phyloP scores from a whole-genome alignment of 108 stramenopile genomes.

The Pseudonitzschia multistriata region DNA sequence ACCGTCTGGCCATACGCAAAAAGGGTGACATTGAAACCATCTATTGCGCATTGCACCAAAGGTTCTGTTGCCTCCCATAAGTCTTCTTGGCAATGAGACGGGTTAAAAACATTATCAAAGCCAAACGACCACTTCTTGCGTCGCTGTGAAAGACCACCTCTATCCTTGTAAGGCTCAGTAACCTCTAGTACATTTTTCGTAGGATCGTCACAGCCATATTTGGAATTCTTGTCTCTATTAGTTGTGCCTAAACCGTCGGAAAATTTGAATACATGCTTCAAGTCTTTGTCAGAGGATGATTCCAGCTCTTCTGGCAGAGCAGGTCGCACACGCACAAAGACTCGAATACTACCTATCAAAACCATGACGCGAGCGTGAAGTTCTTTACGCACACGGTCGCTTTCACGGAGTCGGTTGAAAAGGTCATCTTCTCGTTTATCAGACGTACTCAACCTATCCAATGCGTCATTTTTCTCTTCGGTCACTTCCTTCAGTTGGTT shows the following conservation, averaged over 20 bases:
- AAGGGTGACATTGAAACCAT: slow-evolving; percentile 90
- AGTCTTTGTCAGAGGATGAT: neutral
- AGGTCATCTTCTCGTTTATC: slow-evolving; percentile 67
- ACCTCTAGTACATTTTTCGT: slow-evolving; percentile 75
- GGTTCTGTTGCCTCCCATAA: slow-evolving; percentile 85
- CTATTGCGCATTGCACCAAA: slow-evolving; percentile 79
- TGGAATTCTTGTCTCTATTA: slow-evolving; percentile 21
- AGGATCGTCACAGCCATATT: slow-evolving; percentile 53
- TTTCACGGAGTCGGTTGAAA: slow-evolving; percentile 46
- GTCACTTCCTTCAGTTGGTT: slow-evolving; percentile 17
- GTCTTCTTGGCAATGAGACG: slow-evolving; percentile 58
- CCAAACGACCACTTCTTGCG: slow-evolving; percentile 68
- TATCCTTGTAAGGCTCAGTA: slow-evolving; percentile 72
- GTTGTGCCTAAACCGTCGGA: slow-evolving; percentile 2
- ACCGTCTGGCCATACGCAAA: slow-evolving; percentile 89
- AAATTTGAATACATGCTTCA: slow-evolving; percentile 9
- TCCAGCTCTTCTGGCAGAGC: slow-evolving; percentile 37
- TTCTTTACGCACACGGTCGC: slow-evolving; percentile 64
- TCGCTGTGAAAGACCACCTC: slow-evolving; percentile 74
- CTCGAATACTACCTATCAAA: slow-evolving; percentile 82
- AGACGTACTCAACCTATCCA: slow-evolving; percentile 35
- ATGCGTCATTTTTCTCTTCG: slow-evolving; percentile 30
- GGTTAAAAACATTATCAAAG: slow-evolving; percentile 76
- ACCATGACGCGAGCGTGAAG: slow-evolving; percentile 81
- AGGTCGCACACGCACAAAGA: slow-evolving; percentile 84